Base-by-base conservation (phyloP, 345 rosid species). In the Sonneratia caseolaris region DNA sequence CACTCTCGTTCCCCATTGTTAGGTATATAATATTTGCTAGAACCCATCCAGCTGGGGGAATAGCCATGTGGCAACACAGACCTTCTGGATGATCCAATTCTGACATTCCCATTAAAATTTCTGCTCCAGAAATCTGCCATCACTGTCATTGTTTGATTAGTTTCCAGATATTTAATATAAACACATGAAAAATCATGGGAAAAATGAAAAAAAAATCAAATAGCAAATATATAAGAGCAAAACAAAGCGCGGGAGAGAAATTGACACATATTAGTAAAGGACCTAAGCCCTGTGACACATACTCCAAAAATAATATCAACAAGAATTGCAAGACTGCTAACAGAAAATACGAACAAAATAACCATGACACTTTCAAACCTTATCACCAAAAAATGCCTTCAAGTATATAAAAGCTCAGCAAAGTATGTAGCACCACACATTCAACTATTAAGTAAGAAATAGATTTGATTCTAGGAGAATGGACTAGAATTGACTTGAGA, bases 141-240 rank as follows among this genome's bases (percentile, higher is more conserved):
- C 89, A 87, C 86, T 94, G 98, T 88, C 96, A 90, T 70, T 81
- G 81, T 84, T 84, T 84, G 85, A 94, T 91, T 83, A 94, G 97
- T 84, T 75, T 81, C 82, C 86, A 74, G 65, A 79, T 79, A 76
- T 79, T 81, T 84, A 76, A 72, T 80, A 71, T 32, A 53, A 21
- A 66, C 37, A 37, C 3, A 21, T 7, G 24, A 22, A 67, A 42
- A 68, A n/a, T 4, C 37, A 62, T 7, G 27, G 14, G 3, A 5
- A 62, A 62, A 24, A 62, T 27, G 13, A 35, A 2, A 35, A 3
- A 13, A 27, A 62, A 56, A 56, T 6, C 9, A 19, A 22, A 57
- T 57, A 57, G n/a, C 13, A n/a, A n/a, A 57, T n/a, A 10, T 22
- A 57, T 57, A 10, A 57, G 32, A n/a, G 64, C 11, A 57, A 22